These are phyloP conservation scores for Huiozyma sinensis DNA, from an alignment of 805 yeast genomes.

Conservation along the genomic window DNA sequence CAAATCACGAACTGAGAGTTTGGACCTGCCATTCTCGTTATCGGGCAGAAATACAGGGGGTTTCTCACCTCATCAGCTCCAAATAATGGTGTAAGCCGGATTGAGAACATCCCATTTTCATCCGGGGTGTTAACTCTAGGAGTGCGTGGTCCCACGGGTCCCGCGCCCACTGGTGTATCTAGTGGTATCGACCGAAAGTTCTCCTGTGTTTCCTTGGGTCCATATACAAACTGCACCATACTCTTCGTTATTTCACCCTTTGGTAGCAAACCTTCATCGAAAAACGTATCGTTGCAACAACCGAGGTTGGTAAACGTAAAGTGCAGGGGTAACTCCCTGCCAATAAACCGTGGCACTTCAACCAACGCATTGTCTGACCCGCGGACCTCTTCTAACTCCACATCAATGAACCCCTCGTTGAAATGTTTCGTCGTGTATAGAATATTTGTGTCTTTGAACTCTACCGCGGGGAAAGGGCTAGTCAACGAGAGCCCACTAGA, in stretches of 20 bases:
- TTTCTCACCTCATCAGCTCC: conserved; percentile 73
- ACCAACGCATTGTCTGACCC: too few species aligned
- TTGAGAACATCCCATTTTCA: conserved; percentile 24
- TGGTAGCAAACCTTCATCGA: background rate
- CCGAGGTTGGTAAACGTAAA: conserved; percentile 2
- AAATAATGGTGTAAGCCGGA: conserved; percentile 73
- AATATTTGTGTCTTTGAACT: too few species aligned
- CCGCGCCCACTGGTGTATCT: conserved; percentile 10
- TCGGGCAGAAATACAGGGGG: conserved; percentile 77
- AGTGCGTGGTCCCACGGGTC: background rate
- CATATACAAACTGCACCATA: conserved; percentile 4
- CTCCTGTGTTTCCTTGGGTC: background rate
- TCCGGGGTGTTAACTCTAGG: background rate
- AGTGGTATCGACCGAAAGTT: conserved; percentile 8
- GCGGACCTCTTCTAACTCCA: too few species aligned
- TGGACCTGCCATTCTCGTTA: conserved; percentile 63
- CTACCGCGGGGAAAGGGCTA: too few species aligned
- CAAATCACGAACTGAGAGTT: conserved; percentile 60
- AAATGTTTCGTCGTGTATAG: too few species aligned
- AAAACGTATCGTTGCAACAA: background rate
- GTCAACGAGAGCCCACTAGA: too few species aligned
- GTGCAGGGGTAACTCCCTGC: background rate
- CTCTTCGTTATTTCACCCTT: background rate
- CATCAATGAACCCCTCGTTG: too few species aligned
- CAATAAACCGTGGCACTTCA: background rate